Conservation (phyloP, 1,284 basidiomycete genomes). For the Bondarzewia mesenterica region DNA sequence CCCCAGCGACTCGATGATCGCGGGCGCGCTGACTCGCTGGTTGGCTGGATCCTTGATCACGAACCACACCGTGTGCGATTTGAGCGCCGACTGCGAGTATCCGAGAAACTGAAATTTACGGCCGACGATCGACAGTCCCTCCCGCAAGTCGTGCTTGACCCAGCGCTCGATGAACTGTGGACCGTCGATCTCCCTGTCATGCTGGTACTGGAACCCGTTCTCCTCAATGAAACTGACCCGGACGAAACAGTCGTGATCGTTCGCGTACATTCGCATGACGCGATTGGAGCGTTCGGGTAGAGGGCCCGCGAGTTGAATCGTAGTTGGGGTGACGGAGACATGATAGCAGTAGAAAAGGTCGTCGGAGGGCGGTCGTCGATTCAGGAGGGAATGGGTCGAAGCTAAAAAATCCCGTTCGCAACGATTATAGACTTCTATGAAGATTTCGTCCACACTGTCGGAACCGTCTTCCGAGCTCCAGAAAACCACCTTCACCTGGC, state of each 20-base stretch:
- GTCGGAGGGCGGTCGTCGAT: not conserved
- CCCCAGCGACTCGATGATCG: conserved; percentile 47
- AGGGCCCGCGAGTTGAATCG: conserved; percentile 50
- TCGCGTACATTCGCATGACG: conserved; percentile 43
- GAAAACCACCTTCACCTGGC: not conserved
- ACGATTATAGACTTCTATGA: not conserved
- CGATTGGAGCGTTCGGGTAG: conserved; percentile 59
- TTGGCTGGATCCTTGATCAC: conserved; percentile 31
- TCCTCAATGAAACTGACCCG: conserved; percentile 61
- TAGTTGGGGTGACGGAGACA: conserved; percentile 52
- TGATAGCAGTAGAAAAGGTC: conserved; percentile 44
- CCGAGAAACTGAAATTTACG: conserved; percentile 48
- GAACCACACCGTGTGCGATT: conserved; percentile 52
- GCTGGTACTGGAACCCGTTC: conserved; percentile 36
- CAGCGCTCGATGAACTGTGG: conserved; percentile 34
- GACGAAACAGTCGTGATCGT: conserved; percentile 47
- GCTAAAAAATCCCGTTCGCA: not conserved
- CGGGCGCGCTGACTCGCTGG: conserved; percentile 28
- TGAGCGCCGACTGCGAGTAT: conserved; percentile 47
- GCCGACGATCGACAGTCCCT: conserved; percentile 42
- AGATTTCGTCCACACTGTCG: not conserved
- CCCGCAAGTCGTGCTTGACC: conserved; percentile 32
- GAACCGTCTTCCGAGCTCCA: not conserved
- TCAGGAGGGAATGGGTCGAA: not conserved
- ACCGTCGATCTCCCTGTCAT: conserved; percentile 44